Evolutionary conservation across 2,329 filamentous ascomycete genomes (phyloP).

Genomic region (Xylariaceae sp.): DNA sequence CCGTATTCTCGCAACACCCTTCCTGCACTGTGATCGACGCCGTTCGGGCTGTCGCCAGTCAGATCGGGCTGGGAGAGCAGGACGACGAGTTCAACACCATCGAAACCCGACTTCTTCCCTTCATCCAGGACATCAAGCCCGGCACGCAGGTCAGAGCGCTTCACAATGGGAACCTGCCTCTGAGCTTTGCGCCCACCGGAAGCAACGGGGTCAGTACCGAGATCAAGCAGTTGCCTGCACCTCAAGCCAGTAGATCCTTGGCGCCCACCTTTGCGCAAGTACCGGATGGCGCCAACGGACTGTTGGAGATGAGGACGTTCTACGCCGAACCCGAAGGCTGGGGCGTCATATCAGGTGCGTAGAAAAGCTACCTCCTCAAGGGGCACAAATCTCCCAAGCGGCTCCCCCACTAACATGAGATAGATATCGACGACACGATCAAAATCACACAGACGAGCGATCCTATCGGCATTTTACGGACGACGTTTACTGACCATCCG

Average conservation of each 20-base stretch:
- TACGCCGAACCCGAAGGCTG: conserved; percentile 77
- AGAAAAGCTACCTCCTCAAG: neutral
- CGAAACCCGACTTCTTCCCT: conserved; percentile 67
- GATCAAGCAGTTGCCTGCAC: conserved; percentile 47
- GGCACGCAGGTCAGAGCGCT: conserved; percentile 64
- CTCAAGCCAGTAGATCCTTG: conserved; percentile 40
- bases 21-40: conserved; percentile 63
- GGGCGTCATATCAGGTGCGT: conserved; percentile 70
- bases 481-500: conserved; percentile 77
- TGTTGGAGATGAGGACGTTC: conserved; percentile 63
- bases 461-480: conserved; percentile 73
- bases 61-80: conserved; percentile 61
- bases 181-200: conserved; percentile 66
- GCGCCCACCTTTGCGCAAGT: conserved; percentile 48
- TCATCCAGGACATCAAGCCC: conserved; percentile 71
- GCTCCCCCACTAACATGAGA: conserved; percentile 6
- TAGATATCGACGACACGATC: conserved; percentile 92
- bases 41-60: conserved; percentile 66
- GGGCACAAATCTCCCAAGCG: too few species aligned
- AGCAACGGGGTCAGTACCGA: conserved; percentile 69
- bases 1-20: conserved; percentile 71
- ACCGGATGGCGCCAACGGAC: conserved; percentile 48
- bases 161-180: conserved; percentile 42
- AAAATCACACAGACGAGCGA: conserved; percentile 83
- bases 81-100: conserved; percentile 58